Percentiles rank a stretch among this genome's conserved stretches.
phyloP scores from a whole-genome alignment of 208 protist species.

The Crithidia thermophila region DNA sequence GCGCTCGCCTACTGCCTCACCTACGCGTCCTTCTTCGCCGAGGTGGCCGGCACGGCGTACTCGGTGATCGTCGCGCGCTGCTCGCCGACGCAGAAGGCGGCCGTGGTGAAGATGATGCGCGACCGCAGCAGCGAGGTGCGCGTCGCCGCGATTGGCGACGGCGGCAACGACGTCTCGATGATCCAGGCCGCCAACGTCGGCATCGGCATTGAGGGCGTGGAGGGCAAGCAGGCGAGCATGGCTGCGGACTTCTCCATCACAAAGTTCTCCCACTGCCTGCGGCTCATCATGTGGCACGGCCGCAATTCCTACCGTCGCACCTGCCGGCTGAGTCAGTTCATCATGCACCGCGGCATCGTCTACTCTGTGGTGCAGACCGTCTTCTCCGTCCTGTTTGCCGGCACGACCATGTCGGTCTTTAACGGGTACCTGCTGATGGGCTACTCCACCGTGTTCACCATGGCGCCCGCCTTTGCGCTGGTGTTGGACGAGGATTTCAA shows the following conservation, averaged over 20 bases:
- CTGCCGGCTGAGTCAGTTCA: slow-evolving; percentile 95
- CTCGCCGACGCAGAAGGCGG: slow-evolving; percentile 98
- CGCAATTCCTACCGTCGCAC: slow-evolving; percentile 93
- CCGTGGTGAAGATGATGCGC: slow-evolving; percentile 92
- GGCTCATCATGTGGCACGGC: slow-evolving; percentile 91
- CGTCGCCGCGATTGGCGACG: slow-evolving; percentile 97
- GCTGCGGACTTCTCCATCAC: slow-evolving; percentile 98
- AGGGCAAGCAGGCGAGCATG: slow-evolving; percentile 98
- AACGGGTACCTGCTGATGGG: slow-evolving; percentile 96
- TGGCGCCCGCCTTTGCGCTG: slow-evolving; percentile 97
- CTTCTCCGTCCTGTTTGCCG: slow-evolving; percentile 98
- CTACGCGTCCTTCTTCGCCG: slow-evolving; percentile 46
- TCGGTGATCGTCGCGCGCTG: slow-evolving; percentile 97
- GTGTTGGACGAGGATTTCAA: slow-evolving; percentile 97
- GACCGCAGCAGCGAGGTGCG: slow-evolving; percentile 50
- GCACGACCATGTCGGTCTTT: slow-evolving; percentile 97
- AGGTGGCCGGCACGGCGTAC: slow-evolving; percentile 67
- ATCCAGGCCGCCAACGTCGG: slow-evolving; percentile 95
- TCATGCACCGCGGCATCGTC: slow-evolving; percentile 99
- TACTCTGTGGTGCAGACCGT: slow-evolving; percentile 98
- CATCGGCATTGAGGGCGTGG: slow-evolving; percentile 98
- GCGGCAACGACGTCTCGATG: slow-evolving; percentile 99
- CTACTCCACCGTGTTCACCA: slow-evolving; percentile 98
- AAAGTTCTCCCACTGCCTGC: slow-evolving; percentile 93
- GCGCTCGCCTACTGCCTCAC: slow-evolving; percentile 70